phyloP scores from a whole-genome alignment of 2,329 filamentous ascomycete species.

The Fusarium sp. region DNA sequence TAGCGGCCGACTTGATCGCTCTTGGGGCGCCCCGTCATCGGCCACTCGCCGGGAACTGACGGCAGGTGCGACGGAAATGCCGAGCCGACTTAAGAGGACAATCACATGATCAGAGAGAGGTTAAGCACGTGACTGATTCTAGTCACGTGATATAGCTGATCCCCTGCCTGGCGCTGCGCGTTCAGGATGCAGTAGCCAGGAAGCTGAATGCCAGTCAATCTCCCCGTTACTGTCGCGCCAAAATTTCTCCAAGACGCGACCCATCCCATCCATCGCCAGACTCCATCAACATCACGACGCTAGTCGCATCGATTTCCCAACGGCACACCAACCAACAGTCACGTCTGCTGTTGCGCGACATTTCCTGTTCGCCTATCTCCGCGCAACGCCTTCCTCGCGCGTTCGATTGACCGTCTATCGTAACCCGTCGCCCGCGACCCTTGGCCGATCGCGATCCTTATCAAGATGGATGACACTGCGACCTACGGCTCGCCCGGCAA shows the following conservation, averaged over 20 bases:
- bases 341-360: conserved; percentile 15
- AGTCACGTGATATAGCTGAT: conserved; percentile 16
- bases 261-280: conserved; percentile 40
- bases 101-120: conserved; percentile 13
- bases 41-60: conserved; percentile 41
- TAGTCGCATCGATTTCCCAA: conserved; percentile 34
- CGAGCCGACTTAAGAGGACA: conserved; percentile 28
- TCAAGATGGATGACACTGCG: conserved; percentile 69
- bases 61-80: conserved; percentile 34
- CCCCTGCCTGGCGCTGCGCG: conserved; percentile 22
- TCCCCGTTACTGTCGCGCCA: conserved; percentile 48
- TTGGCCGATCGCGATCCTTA: conserved; percentile 26
- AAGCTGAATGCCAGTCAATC: conserved; percentile 32
- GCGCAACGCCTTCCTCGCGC: conserved; percentile 23
- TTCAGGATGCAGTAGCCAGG: conserved; percentile 27
- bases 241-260: conserved; percentile 54
- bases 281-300: conserved; percentile 45
- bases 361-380: conserved; percentile 2
- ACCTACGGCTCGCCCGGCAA: conserved; percentile 69
- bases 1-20: conserved; percentile 35
- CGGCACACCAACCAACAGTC: conserved; percentile 16
- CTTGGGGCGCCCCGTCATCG: conserved; percentile 42
- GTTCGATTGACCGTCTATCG: conserved; percentile 29
- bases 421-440: conserved; percentile 18
- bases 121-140: accelerated